These are phyloP conservation scores for Russula sp. DNA, from an alignment of 768 basidiomycete genomes.

Conservation along the genomic window DNA sequence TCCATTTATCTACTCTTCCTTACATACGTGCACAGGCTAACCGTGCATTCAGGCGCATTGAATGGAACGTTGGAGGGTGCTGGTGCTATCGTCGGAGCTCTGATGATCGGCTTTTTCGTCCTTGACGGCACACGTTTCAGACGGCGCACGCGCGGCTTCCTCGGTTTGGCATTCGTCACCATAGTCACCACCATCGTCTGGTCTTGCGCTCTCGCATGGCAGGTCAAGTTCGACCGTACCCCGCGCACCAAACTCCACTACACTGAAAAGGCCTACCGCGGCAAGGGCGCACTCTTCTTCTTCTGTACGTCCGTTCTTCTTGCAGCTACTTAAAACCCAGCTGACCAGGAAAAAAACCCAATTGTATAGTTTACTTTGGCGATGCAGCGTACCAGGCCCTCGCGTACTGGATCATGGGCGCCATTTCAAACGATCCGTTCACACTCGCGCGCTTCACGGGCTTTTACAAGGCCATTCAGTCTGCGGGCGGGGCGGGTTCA, in stretches of 20 bases:
- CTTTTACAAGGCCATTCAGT: constrained; percentile 44
- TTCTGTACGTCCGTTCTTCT: constrained; percentile 37
- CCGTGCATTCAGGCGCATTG: constrained; percentile 34
- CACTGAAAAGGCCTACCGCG: constrained; percentile 37
- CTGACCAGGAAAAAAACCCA: background rate
- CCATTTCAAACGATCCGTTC: constrained; percentile 47
- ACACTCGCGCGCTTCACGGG: constrained; percentile 46
- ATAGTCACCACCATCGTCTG: constrained; percentile 39
- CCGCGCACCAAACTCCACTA: constrained; percentile 34
- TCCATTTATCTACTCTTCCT: background rate
- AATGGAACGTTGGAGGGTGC: constrained; percentile 41
- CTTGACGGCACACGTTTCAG: constrained; percentile 39
- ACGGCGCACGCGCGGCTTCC: constrained; percentile 41
- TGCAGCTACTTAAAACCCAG: background rate
- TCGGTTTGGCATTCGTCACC: constrained; percentile 40
- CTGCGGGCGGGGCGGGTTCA: constrained; percentile 40
- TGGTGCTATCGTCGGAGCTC: constrained; percentile 45
- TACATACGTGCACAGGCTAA: background rate
- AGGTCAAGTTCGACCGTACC: constrained; percentile 41
- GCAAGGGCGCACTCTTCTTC: constrained; percentile 42
- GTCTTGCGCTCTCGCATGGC: constrained; percentile 42
- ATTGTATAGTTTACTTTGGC: constrained; percentile 39
- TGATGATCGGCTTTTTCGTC: constrained; percentile 43
- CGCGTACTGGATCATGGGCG: constrained; percentile 43
- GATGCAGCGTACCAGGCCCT: constrained; percentile 41